A percentile compares a stretch with the other conserved stretches of the same genome.
These are phyloP conservation scores for Neofusicoccum kwambonambiense DNA, from an alignment of 2,329 filamentous ascomycete genomes.

Conservation along the genomic window DNA sequence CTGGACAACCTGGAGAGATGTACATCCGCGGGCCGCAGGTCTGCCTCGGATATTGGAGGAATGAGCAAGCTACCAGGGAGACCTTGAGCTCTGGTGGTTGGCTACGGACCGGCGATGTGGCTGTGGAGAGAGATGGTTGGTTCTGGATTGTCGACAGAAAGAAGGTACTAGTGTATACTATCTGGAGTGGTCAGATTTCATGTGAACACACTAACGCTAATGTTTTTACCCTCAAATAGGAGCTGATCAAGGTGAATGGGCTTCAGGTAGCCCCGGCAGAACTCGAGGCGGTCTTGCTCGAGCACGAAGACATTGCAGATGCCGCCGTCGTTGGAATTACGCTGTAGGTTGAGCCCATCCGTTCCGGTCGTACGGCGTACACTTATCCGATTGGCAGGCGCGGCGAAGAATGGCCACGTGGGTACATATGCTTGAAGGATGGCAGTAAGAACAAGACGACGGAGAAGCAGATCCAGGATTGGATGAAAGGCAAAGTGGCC, in stretches of 20 bases:
- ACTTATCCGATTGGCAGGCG: background rate
- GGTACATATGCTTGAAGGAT: constrained; percentile 53
- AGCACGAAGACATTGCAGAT: constrained; percentile 59
- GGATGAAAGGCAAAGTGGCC: constrained; percentile 64
- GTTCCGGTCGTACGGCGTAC: background rate
- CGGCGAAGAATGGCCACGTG: constrained; percentile 44
- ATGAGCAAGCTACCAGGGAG: constrained; percentile 63
- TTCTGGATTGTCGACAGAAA: constrained; percentile 72
- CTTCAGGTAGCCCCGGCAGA: constrained; percentile 62
- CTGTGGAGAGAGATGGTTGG: constrained; percentile 55
- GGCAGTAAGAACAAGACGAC: constrained; percentile 40
- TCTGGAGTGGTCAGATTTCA: too few relatives aligned
- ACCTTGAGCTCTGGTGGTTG: constrained; percentile 64
- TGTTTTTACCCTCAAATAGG: constrained; percentile 28
- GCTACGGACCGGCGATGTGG: constrained; percentile 71
- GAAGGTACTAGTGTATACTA: constrained; percentile 46
- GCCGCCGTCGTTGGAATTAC: constrained; percentile 67
- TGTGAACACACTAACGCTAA: background rate
- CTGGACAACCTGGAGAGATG: constrained; percentile 63
- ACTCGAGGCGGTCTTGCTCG: constrained; percentile 57
- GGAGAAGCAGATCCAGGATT: constrained; percentile 57
- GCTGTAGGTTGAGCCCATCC: constrained; percentile 35
- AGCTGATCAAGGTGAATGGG: constrained; percentile 63
- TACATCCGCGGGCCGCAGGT: constrained; percentile 71
- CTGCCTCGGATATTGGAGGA: constrained; percentile 76